Evolutionary conservation across 768 basidiomycete genomes (phyloP), one percentile per base, ranked within the genome.

Genomic region (Gautieria morchelliformis): DNA sequence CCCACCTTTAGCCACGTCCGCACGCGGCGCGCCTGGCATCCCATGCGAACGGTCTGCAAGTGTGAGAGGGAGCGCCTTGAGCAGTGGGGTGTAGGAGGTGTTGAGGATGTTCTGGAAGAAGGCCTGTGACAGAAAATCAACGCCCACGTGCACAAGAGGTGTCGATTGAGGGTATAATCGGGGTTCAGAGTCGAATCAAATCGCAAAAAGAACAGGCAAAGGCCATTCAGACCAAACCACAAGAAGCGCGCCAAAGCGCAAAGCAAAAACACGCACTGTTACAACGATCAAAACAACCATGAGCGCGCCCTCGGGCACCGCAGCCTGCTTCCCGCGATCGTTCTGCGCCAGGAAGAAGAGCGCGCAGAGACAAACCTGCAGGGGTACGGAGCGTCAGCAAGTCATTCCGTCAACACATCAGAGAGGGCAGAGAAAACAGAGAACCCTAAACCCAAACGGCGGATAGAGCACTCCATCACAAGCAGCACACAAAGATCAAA

Each of bases 291-390:
- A 72, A 5, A 94, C 81, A 30, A 97, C 67, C 89, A 91, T 91
- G 52, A 96, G 69, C 32, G 78, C 83, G 10, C 85, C 96, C 69
- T 96, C 79, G 0, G 88, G 77, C 0, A 88, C 56, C 1, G 89
- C 82, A 27, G 78, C 78, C 0, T 82, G 68, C 0, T 83, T 74
- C 0, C 69, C 59, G 30, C 83, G 72, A 22, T 71, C 64, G 61
- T 92, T 71, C 53, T 72, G 74, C 1, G 85, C 81, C 8, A 99
- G 78, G 85, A 99, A 97, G 80, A 98, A 96, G 60, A 97, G 72
- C 4, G 88, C 89, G 33, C 80, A 78, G 37, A 96, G 74, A 24
- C 56, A 57, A 4, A 37, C 10, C 35, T 37, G 14, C 35, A 37
- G 35, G 35, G 10, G 35, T 37, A 27, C 27, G 27, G 27, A 27